phyloP scores from a whole-genome alignment of 495 filamentous ascomycete species.

The Gamarada debralockiae region DNA sequence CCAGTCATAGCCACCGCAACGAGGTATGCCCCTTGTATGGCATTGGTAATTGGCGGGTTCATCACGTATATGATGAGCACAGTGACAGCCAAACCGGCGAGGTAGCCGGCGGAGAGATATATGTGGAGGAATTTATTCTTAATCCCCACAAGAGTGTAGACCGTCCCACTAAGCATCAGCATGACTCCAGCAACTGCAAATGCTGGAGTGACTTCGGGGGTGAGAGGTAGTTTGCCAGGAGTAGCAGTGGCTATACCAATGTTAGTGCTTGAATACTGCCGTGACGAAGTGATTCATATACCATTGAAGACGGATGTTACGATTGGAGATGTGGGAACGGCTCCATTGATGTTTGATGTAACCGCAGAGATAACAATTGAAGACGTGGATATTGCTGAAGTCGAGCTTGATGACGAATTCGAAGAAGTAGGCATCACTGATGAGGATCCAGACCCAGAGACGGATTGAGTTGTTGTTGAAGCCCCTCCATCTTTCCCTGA shows the following conservation, averaged over 20 bases:
- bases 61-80: slow-evolving; percentile 91
- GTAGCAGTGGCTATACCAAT: slow-evolving; percentile 32
- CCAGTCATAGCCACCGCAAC: slow-evolving; percentile 77
- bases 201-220: slow-evolving; percentile 74
- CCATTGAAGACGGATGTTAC: slow-evolving; percentile 18
- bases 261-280: slow-evolving; percentile 7
- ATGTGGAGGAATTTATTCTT: slow-evolving; percentile 81
- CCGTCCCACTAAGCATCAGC: slow-evolving; percentile 62
- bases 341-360: slow-evolving; percentile 16
- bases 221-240: slow-evolving; percentile 58
- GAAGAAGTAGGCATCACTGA: slow-evolving; percentile 1
- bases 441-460: neutral
- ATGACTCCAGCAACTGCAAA: slow-evolving; percentile 75
- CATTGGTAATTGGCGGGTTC: slow-evolving; percentile 70
- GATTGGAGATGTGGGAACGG: slow-evolving; percentile 7
- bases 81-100: slow-evolving; percentile 68
- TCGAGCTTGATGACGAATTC: neutral
- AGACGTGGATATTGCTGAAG: neutral
- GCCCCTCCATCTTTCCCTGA: slow-evolving; percentile 4
- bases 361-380: slow-evolving; percentile 7
- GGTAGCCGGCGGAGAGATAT: slow-evolving; percentile 73
- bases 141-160: slow-evolving; percentile 76
- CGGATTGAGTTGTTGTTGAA: neutral
- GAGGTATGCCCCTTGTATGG: slow-evolving; percentile 83
- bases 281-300: slow-evolving; percentile 6